A percentile compares a stretch with the other conserved stretches of the same genome.
Evolutionary conservation across 805 yeast genomes (phyloP).

Genomic region (Diddensiella santjacobensis): DNA sequence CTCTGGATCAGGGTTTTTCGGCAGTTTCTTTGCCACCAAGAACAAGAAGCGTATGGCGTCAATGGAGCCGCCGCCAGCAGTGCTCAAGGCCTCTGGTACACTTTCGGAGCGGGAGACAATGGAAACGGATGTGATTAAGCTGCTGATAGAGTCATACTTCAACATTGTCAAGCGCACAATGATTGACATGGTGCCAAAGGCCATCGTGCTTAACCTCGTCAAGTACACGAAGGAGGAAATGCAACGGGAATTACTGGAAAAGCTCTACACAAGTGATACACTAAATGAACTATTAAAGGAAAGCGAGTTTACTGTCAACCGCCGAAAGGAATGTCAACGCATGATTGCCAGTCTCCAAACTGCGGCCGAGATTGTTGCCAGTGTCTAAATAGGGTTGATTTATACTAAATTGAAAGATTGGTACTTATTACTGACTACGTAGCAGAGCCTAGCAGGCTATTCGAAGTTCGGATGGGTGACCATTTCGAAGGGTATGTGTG

Average conservation of each 20-base stretch:
- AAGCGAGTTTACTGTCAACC: slow-evolving; percentile 85
- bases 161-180: slow-evolving; percentile 90
- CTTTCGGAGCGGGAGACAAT: slow-evolving; percentile 93
- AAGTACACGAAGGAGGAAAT: slow-evolving; percentile 79
- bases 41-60: slow-evolving; percentile 90
- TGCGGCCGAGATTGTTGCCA: slow-evolving; percentile 86
- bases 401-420: neutral
- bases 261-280: slow-evolving; percentile 68
- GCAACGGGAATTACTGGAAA: slow-evolving; percentile 84
- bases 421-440: neutral
- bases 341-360: slow-evolving; percentile 90
- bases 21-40: slow-evolving; percentile 89
- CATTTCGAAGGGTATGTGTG: too few species aligned
- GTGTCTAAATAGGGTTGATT: slow-evolving; percentile 41
- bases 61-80: slow-evolving; percentile 97
- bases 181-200: slow-evolving; percentile 92
- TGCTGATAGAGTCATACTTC: slow-evolving; percentile 85
- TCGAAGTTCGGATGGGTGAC: too few species aligned
- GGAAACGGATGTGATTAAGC: slow-evolving; percentile 96
- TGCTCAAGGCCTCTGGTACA: slow-evolving; percentile 85
- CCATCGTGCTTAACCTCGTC: slow-evolving; percentile 88
- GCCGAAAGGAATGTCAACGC: slow-evolving; percentile 90
- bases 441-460: too few species aligned
- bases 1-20: slow-evolving; percentile 68
- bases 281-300: slow-evolving; percentile 80